Percentiles rank a stretch among this genome's conserved stretches.
phyloP scores from a whole-genome alignment of 2,329 filamentous ascomycete species.

The Chaetomiaceae sp. region DNA sequence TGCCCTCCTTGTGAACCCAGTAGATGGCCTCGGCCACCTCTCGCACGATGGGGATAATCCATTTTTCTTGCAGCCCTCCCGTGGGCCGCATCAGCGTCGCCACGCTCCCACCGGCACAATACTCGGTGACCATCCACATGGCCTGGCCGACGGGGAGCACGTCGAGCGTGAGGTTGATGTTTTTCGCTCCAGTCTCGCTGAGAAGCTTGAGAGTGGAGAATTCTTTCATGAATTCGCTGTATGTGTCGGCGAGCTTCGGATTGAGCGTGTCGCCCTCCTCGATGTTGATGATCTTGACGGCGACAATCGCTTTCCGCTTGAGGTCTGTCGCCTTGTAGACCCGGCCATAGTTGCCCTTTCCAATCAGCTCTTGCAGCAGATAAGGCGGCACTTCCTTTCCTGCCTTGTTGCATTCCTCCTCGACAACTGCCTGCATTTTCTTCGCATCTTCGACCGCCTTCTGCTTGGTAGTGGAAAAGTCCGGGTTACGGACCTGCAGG shows the following conservation, averaged over 20 bases:
- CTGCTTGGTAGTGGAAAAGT: conserved; percentile 29
- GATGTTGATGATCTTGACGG: conserved; percentile 77
- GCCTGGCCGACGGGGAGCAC: conserved; percentile 70
- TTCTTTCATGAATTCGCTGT: conserved; percentile 63
- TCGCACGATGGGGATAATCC: conserved; percentile 60
- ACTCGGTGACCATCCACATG: conserved; percentile 85
- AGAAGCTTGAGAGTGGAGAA: conserved; percentile 65
- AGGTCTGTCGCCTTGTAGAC: conserved; percentile 55
- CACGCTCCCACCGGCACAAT: conserved; percentile 79
- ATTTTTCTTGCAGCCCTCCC: conserved; percentile 62
- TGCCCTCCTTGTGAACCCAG: conserved; percentile 63
- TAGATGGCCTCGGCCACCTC: conserved; percentile 60
- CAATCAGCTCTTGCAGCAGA: conserved; percentile 58
- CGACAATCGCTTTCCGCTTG: conserved; percentile 45
- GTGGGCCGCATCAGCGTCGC: conserved; percentile 66
- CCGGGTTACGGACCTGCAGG: conserved; percentile 29
- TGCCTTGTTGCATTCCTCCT: conserved; percentile 50
- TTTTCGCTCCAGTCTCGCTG: conserved; percentile 66
- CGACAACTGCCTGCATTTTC: conserved; percentile 54
- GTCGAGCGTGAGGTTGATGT: conserved; percentile 77
- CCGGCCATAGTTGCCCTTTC: conserved; percentile 61
- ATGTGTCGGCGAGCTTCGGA: conserved; percentile 59
- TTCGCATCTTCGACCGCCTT: conserved; percentile 58
- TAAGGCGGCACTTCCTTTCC: conserved; percentile 55
- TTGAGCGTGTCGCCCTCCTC: conserved; percentile 67